A percentile compares a stretch with the other conserved stretches of the same genome.
phyloP scores from a whole-genome alignment of 2,329 filamentous ascomycete species.

The Trichoderma oligosporum region DNA sequence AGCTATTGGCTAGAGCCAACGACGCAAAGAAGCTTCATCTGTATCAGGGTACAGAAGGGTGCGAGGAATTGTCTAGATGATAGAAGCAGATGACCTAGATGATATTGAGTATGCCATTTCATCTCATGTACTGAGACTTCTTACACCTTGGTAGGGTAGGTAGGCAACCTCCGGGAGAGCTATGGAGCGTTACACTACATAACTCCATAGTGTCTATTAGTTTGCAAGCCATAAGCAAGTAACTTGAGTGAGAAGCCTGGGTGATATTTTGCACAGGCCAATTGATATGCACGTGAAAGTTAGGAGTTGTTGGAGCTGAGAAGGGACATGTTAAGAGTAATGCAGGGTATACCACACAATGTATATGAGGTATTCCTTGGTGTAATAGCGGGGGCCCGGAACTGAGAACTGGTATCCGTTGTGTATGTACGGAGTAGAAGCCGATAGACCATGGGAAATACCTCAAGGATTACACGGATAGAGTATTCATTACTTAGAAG shows the following conservation, averaged over 20 bases:
- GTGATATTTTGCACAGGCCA: too few species aligned
- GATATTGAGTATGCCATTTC: background rate
- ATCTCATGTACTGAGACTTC: background rate
- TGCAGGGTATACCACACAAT: too few species aligned
- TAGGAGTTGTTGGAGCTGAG: too few species aligned
- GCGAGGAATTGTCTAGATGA: background rate
- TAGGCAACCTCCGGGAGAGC: background rate
- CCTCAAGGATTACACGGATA: background rate
- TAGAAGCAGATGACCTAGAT: background rate
- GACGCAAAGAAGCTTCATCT: background rate
- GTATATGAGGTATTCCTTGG: too few species aligned
- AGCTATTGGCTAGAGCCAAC: background rate
- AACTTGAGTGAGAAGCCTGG: too few species aligned
- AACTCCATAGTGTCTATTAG: too few species aligned
- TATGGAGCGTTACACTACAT: background rate
- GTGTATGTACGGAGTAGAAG: too few species aligned
- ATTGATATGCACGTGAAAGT: too few species aligned
- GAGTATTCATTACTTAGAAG: background rate
- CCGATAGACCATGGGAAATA: background rate
- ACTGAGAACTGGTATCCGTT: background rate
- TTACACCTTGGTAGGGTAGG: background rate
- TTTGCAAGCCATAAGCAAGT: too few species aligned
- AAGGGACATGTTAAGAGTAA: too few species aligned
- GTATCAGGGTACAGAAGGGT: background rate
- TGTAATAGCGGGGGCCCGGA: too few species aligned